phyloP scores from a whole-genome alignment of 805 yeast genomes.

The Zygosaccharomyces rouxii region DNA sequence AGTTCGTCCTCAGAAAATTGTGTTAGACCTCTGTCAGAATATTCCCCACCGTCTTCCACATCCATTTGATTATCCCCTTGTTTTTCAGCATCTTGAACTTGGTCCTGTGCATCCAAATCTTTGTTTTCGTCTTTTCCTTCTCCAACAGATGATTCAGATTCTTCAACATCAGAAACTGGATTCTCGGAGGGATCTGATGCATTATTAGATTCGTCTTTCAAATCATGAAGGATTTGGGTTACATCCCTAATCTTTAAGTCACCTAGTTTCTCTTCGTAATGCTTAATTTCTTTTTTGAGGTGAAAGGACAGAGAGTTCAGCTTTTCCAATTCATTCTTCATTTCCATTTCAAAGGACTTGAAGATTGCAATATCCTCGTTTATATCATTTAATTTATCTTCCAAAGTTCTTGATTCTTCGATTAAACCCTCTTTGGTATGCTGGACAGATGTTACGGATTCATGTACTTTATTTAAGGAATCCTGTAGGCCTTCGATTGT shows the following conservation, averaged over 20 bases:
- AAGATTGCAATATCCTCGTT: slow-evolving; percentile 49
- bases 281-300: slow-evolving; percentile 39
- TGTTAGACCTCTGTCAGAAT: slow-evolving; percentile 33
- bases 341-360: slow-evolving; percentile 62
- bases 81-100: slow-evolving; percentile 18
- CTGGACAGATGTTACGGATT: slow-evolving; percentile 39
- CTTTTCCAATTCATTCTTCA: slow-evolving; percentile 59
- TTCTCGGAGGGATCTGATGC: neutral
- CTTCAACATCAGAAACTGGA: neutral
- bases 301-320: slow-evolving; percentile 39
- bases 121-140: neutral
- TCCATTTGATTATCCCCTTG: slow-evolving; percentile 17
- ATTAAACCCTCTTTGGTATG: slow-evolving; percentile 39
- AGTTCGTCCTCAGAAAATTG: slow-evolving; percentile 51
- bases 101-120: neutral
- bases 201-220: slow-evolving; percentile 15
- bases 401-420: slow-evolving; percentile 38
- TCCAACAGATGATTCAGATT: neutral
- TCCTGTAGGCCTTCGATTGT: slow-evolving; percentile 35
- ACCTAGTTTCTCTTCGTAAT: slow-evolving; percentile 40
- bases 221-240: slow-evolving; percentile 26
- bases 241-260: slow-evolving; percentile 52
- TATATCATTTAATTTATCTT: slow-evolving; percentile 39
- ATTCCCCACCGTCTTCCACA: slow-evolving; percentile 31
- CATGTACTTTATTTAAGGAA: slow-evolving; percentile 31